Evolutionary conservation across 2,329 filamentous ascomycete genomes (phyloP), one percentile per base, ranked within the genome.

Genomic region (Tolypocladium guangdongense): DNA sequence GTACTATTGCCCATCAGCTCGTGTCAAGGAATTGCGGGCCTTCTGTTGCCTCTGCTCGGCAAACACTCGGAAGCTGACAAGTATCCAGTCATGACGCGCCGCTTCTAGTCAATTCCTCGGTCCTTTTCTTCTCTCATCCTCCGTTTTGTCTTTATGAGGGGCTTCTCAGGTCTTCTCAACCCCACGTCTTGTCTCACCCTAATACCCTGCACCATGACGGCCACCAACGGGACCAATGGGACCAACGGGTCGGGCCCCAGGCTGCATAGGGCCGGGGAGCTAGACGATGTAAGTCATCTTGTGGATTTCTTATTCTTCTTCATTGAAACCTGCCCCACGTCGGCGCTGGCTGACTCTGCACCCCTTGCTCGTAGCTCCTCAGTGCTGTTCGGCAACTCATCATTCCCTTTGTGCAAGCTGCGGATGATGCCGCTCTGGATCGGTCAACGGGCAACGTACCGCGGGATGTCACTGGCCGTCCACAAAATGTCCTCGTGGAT

Each of bases 331-430:
- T 49, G 20, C 16, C 22, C 16, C 16, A 27, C 49, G 35, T 33
- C 20, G 8, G 14, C 14, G 30, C 61, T 64, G 54, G 61, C 58
- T 65, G 53, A 63, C 58, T 55, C 35, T 57, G 52, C 36, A 22
- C 35, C 24, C 22, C 30, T 3, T 49, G n/a, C n/a, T n/a, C n/a
- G n/a, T n/a, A 90, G 87, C 78, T 90, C 48, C 77, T 90, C 49
- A 74, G 78, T 53, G 80, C 85, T 4, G 80, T 91, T 49, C 80
- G 85, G 68, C 71, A 76, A 10, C 75, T 90, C 52, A 79, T 91
- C 54, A 71, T 90, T 22, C 83, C 84, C 0, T 90, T 87, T 67
- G 82, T 92, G 61, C 77, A 74, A 56, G 74, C 78, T n/a, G 85
- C 87, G 41, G 87, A 91, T 68, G 76, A 84, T 53, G 78, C 83